Percentiles rank a stretch among this genome's conserved stretches.
Evolutionary conservation across 192 early-diverging fungal genomes (phyloP).

Genomic region (Cladochytrium replicatum): DNA sequence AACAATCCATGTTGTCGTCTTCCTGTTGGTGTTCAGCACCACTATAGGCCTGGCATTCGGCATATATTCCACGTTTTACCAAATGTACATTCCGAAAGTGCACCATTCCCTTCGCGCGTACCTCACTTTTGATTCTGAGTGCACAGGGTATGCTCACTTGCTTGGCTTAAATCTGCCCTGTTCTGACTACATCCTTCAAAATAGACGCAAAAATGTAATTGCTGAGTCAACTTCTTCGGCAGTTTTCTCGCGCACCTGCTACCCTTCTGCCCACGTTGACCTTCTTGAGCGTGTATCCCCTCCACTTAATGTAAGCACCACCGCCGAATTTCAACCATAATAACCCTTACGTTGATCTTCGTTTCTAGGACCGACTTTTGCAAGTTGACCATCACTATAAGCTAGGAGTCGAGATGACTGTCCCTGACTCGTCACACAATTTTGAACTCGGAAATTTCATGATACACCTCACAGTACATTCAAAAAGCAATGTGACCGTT

Average conservation of each 20-base stretch:
- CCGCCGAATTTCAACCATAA: conserved; percentile 11
- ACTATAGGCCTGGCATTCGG: conserved; percentile 16
- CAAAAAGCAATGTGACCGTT: conserved; percentile 19
- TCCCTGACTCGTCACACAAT: conserved; percentile 53
- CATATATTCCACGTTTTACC: conserved; percentile 50
- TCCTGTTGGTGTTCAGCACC: conserved; percentile 13
- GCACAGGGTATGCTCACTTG: neutral
- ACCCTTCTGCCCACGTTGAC: neutral
- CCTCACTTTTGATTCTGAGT: conserved; percentile 5
- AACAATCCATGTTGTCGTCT: conserved; percentile 25
- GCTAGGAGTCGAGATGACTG: conserved; percentile 40
- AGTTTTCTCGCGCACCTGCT: neutral
- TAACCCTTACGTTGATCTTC: neutral
- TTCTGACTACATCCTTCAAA: no score
- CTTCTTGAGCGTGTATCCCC: conserved; percentile 20
- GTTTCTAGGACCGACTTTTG: neutral
- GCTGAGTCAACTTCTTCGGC: conserved; percentile 5
- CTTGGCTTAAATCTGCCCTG: neutral
- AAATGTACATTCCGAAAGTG: conserved; percentile 50
- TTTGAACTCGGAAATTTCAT: conserved; percentile 55
- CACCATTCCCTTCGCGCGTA: conserved; percentile 42
- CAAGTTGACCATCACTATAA: conserved; percentile 50
- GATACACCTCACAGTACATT: conserved; percentile 46
- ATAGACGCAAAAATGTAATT: conserved; percentile 22
- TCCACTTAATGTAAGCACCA: neutral